Conservation (phyloP, 116 monocot genomes). For the Trichopus zeylanicus region DNA sequence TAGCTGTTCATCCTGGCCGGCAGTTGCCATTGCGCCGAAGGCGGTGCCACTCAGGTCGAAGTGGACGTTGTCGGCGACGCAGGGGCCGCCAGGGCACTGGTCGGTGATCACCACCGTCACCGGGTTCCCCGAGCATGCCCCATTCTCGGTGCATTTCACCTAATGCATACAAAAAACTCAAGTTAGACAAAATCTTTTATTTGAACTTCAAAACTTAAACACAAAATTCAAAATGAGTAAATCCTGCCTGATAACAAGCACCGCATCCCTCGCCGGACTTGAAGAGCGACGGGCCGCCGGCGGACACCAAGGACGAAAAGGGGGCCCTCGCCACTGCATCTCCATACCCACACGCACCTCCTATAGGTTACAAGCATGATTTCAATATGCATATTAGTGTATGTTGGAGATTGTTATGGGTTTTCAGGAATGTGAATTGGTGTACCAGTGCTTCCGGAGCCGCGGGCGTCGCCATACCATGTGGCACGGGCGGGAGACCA, state of each 20-base stretch:
- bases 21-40: slow-evolving; percentile 50
- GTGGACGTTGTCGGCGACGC: slow-evolving; percentile 39
- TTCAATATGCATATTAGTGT: no score
- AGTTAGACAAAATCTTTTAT: no score
- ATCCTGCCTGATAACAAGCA: slow-evolving; percentile 73
- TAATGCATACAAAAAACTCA: neutral
- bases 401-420: no score
- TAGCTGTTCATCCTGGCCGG: slow-evolving; percentile 43
- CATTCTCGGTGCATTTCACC: slow-evolving; percentile 54
- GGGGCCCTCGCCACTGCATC: slow-evolving; percentile 38
- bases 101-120: slow-evolving; percentile 79
- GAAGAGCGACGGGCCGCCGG: slow-evolving; percentile 47
- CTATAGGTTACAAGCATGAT: slow-evolving; percentile 13
- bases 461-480: slow-evolving; percentile 50
- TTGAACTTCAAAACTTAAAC: no score
- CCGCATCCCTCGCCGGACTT: slow-evolving; percentile 69
- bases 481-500: slow-evolving; percentile 47
- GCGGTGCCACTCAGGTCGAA: slow-evolving; percentile 77
- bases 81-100: slow-evolving; percentile 54
- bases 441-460: slow-evolving; percentile 56
- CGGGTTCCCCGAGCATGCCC: slow-evolving; percentile 51
- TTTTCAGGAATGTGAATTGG: neutral
- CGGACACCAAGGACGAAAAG: slow-evolving; percentile 63
- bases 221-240: no score
- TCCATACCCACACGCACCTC: slow-evolving; percentile 79